Conservation (phyloP, 176 grass and related monocot species). For the Carex pumila region DNA sequence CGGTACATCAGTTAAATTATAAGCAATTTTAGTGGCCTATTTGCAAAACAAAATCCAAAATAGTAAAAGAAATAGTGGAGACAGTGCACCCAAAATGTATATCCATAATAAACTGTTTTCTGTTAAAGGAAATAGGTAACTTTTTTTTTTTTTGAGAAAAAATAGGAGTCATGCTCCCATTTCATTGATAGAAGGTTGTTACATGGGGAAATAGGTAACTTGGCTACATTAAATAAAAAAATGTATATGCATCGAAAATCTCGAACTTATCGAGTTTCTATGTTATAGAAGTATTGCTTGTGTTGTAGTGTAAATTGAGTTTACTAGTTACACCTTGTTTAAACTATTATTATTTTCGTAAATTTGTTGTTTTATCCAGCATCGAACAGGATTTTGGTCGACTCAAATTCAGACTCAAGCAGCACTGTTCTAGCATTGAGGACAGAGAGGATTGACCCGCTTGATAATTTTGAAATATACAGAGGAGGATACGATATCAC, state of each 20-base stretch:
- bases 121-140: too few species aligned
- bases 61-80: not conserved
- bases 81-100: not conserved
- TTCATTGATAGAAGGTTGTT: too few species aligned
- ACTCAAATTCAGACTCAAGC: conserved; percentile 8
- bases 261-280: not conserved
- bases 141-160: too few species aligned
- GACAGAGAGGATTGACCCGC: conserved; percentile 60
- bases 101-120: not conserved
- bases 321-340: not conserved
- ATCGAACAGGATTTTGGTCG: conserved; percentile 27
- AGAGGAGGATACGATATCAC: conserved; percentile 86
- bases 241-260: not conserved
- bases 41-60: not conserved
- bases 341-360: not conserved
- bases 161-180: too few species aligned
- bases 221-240: not conserved
- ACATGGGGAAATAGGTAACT: too few species aligned
- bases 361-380: conserved; percentile 16
- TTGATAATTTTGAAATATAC: conserved; percentile 58
- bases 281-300: conserved; percentile 11
- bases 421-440: conserved; percentile 32
- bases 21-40: not conserved
- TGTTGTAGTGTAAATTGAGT: not conserved
- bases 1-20: not conserved